phyloP scores from a whole-genome alignment of 2,329 filamentous ascomycete genomes.

The Fusarium avenaceum region DNA sequence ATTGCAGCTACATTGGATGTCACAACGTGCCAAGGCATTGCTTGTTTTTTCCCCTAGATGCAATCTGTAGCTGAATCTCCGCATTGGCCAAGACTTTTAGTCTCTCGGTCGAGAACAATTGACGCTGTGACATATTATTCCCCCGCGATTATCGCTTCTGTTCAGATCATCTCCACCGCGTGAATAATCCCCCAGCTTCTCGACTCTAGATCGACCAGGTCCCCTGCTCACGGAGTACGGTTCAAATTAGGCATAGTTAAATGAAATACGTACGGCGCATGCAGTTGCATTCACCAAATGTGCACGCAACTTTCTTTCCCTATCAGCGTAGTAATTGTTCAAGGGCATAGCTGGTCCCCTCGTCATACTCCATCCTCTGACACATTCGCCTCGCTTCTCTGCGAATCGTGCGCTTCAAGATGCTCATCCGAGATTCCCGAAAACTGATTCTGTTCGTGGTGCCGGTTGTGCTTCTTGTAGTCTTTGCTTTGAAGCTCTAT shows the following conservation, averaged over 20 bases:
- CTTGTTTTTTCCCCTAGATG: neutral
- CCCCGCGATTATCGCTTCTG: neutral
- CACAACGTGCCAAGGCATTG: slow-evolving; percentile 13
- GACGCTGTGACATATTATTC: slow-evolving; percentile 13
- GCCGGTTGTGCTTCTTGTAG: slow-evolving; percentile 50
- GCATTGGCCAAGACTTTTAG: neutral
- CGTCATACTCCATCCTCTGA: slow-evolving; percentile 5
- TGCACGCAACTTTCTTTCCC: neutral
- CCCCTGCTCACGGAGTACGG: slow-evolving; percentile 13
- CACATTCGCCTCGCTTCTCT: slow-evolving; percentile 1
- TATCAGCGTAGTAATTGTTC: slow-evolving; percentile 5
- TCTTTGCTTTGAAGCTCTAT: slow-evolving; percentile 47
- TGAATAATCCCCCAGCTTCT: slow-evolving; percentile 19
- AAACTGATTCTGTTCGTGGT: slow-evolving; percentile 51
- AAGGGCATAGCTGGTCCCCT: slow-evolving; percentile 4
- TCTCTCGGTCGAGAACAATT: neutral
- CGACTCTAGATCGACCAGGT: neutral
- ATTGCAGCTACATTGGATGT: slow-evolving; percentile 18
- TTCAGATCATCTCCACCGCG: neutral
- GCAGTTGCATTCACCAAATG: neutral
- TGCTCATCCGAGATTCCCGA: slow-evolving; percentile 53
- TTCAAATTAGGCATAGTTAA: slow-evolving; percentile 24
- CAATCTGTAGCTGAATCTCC: neutral
- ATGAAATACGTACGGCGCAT: slow-evolving; percentile 7
- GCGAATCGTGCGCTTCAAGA: slow-evolving; percentile 33